Base-by-base conservation (phyloP, 768 basidiomycete species). In the Suillus subluteus region DNA sequence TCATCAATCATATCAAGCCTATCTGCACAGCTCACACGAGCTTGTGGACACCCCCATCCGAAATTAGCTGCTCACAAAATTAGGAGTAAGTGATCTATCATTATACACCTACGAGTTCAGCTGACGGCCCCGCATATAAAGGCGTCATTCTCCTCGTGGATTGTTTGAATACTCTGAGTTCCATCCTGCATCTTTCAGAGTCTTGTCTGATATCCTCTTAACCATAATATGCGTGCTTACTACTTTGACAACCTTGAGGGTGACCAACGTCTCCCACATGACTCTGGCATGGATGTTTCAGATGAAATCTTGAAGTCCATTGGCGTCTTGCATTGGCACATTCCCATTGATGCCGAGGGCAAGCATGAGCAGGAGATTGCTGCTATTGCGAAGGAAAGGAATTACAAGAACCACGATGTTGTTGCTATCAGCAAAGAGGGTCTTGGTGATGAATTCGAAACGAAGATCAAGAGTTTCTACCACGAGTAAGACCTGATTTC, bases 191-290 rank as follows among this genome's bases (percentile, higher is more conserved):
- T 56, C 35, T 18, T 54, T 18, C 6, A 54, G 8, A 1, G 9
- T 56, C 55, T 58, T 40, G 7, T 58, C 58, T 58, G 8, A 58
- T 41, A 59, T 30, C 38, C 18, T 6, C 38, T 30, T 4, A 8
- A 38, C 37, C n/a, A 7, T 58, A 67, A 1, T 23, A 92, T 92
- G 91, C 87, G 86, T 48, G 88, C 88, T 8, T 91, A 90, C 80
- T 90, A 87, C 80, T 88, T 82, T 76, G 89, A 92, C 76, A 86
- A 91, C 75, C 61, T 86, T 41, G 87, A 88, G 2, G 91, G 90
- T 41, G 94, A 96, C 79, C 94, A 94, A 73, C 88, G 93, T 63
- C 84, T 90, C 11, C 87, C 87, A 0, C 95, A 98, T 79, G 87
- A 94, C 74, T 88, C 84, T 21, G 82, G 84, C 37, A 84, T 83